phyloP scores from a whole-genome alignment of 352 stramenopile species.

The Phytophthora aleatoria region DNA sequence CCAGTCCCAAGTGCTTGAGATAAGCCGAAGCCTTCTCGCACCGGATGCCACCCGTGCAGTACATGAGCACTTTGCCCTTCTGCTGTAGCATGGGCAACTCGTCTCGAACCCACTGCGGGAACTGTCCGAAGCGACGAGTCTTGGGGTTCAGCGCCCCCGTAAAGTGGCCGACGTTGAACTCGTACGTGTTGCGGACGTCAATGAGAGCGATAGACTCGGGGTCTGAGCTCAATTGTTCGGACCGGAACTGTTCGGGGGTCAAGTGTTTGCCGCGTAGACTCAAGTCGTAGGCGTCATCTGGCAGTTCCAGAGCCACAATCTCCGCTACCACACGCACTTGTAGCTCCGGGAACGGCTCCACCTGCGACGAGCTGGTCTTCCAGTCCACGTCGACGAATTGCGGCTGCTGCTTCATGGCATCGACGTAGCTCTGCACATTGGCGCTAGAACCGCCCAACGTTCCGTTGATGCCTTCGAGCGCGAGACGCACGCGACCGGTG shows the following conservation, averaged over 20 bases:
- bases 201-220: conserved; percentile 54
- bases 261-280: conserved; percentile 56
- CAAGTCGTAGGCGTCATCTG: conserved; percentile 54
- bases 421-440: conserved; percentile 69
- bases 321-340: conserved; percentile 70
- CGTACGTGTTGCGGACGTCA: conserved; percentile 83
- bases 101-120: conserved; percentile 67
- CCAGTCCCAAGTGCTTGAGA: conserved; percentile 68
- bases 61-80: conserved; percentile 87
- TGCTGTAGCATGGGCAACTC: conserved; percentile 60
- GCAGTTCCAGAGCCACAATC: conserved; percentile 81
- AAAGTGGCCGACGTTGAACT: conserved; percentile 85
- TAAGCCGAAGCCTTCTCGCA: conserved; percentile 87
- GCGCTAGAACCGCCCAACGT: conserved; percentile 60
- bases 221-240: conserved; percentile 31
- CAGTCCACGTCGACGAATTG: conserved; percentile 69
- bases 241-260: conserved; percentile 67
- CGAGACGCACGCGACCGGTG: conserved; percentile 75
- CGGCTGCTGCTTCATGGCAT: conserved; percentile 44
- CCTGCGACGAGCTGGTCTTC: conserved; percentile 69
- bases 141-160: conserved; percentile 74
- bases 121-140: conserved; percentile 81
- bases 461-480: conserved; percentile 87
- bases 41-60: conserved; percentile 85
- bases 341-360: conserved; percentile 67